Percentiles rank a stretch among this genome's conserved stretches.
Evolutionary conservation across 2,329 filamentous ascomycete species (phyloP).

Genomic region (Talaromyces sp.): DNA sequence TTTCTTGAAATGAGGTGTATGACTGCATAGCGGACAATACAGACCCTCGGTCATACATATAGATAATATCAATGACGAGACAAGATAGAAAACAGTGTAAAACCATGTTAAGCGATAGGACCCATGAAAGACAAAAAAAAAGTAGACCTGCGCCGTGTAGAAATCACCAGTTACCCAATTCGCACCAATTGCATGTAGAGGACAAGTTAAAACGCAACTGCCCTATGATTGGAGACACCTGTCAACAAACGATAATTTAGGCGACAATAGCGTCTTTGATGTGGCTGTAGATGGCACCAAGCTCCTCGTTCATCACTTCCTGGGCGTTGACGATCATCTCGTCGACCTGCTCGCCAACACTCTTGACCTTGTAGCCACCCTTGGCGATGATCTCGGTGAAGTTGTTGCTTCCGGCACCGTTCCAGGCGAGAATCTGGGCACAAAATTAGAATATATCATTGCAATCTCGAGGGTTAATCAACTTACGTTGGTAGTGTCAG

Average conservation of each 20-base stretch:
- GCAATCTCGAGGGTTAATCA: background rate
- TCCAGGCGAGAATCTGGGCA: slow-evolving; percentile 80
- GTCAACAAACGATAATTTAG: slow-evolving; percentile 27
- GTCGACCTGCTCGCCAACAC: slow-evolving; percentile 35
- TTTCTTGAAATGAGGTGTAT: background rate
- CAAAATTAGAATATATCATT: slow-evolving; percentile 20
- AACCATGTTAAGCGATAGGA: slow-evolving; percentile 1
- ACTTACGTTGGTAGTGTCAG: slow-evolving; percentile 75
- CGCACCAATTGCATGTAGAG: background rate
- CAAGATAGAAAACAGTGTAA: background rate
- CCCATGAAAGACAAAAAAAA: background rate
- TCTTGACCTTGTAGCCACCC: slow-evolving; percentile 62
- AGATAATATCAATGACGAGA: background rate
- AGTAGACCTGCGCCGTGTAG: background rate
- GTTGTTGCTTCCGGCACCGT: slow-evolving; percentile 92
- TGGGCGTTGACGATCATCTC: slow-evolving; percentile 46
- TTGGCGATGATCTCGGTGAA: slow-evolving; percentile 74
- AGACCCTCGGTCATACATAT: background rate
- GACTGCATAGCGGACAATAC: background rate
- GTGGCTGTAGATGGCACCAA: slow-evolving; percentile 46
- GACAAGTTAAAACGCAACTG: background rate
- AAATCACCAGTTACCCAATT: background rate
- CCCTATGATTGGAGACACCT: background rate
- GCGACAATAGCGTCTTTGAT: slow-evolving; percentile 35
- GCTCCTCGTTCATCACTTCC: slow-evolving; percentile 36